These are phyloP conservation scores for Arachis stenosperma DNA, from an alignment of 306 rosid genomes.

Conservation along the genomic window DNA sequence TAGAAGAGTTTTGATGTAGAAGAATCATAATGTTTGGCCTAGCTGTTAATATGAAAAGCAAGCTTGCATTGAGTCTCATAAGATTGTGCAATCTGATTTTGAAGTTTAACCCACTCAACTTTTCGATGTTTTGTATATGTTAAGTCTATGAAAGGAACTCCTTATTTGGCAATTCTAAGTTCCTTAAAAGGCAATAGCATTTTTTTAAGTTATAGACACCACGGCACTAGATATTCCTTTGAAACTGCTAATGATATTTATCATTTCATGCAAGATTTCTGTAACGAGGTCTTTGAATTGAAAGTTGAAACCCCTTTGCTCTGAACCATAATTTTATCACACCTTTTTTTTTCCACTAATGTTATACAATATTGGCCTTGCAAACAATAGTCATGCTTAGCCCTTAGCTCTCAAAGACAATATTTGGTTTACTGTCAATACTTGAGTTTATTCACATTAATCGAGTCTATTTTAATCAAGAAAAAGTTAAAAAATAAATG, in stretches of 20 bases:
- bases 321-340: neutral
- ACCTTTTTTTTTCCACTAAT: neutral
- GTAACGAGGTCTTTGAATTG: neutral
- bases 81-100: neutral
- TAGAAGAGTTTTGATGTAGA: neutral
- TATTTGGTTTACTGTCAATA: constrained; percentile 2
- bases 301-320: neutral
- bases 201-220: neutral
- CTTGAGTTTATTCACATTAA: constrained; percentile 12
- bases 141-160: neutral
- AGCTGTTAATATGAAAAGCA: neutral
- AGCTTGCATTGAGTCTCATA: neutral
- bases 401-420: constrained; percentile 30
- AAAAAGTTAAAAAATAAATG: neutral
- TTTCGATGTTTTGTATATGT: neutral
- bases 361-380: neutral
- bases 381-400: neutral
- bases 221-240: neutral
- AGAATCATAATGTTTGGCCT: neutral
- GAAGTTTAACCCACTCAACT: neutral
- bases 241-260: neutral
- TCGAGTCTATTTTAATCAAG: constrained; percentile 10
- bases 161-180: neutral
- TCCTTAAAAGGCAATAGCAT: neutral
- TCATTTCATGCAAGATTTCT: neutral